Evolutionary conservation across 108 stramenopile species (phyloP).

Genomic region (Nitzschia putrida): DNA sequence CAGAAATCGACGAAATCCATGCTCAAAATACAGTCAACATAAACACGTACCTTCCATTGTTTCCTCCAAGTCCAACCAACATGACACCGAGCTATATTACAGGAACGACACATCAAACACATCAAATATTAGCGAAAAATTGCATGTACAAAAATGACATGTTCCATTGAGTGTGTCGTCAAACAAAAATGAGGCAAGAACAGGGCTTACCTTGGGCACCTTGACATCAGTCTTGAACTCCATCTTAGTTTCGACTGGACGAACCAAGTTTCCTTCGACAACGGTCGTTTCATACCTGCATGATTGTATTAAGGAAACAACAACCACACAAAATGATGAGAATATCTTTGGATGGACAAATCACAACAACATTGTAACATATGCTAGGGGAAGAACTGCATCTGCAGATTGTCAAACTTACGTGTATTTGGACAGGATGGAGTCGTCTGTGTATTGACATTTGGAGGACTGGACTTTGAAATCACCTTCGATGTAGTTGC

Average conservation of each 20-base stretch:
- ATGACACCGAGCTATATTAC: slow-evolving; percentile 80
- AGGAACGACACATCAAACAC: no score
- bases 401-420: no score
- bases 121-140: no score
- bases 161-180: neutral
- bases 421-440: slow-evolving; percentile 89
- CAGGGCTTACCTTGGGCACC: slow-evolving; percentile 73
- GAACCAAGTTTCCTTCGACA: slow-evolving; percentile 85
- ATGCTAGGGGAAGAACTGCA: neutral
- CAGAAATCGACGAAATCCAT: neutral
- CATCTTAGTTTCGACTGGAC: slow-evolving; percentile 72
- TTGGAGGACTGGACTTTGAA: slow-evolving; percentile 82
- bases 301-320: slow-evolving; percentile 2
- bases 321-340: neutral
- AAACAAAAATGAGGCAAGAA: neutral
- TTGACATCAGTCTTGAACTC: slow-evolving; percentile 87
- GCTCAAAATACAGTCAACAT: neutral
- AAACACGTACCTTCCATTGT: slow-evolving; percentile 88
- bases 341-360: neutral
- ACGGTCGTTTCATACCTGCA: slow-evolving; percentile 85
- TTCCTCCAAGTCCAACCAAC: slow-evolving; percentile 96
- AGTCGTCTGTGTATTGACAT: slow-evolving; percentile 88
- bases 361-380: neutral
- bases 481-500: slow-evolving; percentile 42
- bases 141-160: no score